These are phyloP conservation scores for Ramicandelaber brevisporus DNA, from an alignment of 192 early-diverging fungal genomes.

Conservation along the genomic window DNA sequence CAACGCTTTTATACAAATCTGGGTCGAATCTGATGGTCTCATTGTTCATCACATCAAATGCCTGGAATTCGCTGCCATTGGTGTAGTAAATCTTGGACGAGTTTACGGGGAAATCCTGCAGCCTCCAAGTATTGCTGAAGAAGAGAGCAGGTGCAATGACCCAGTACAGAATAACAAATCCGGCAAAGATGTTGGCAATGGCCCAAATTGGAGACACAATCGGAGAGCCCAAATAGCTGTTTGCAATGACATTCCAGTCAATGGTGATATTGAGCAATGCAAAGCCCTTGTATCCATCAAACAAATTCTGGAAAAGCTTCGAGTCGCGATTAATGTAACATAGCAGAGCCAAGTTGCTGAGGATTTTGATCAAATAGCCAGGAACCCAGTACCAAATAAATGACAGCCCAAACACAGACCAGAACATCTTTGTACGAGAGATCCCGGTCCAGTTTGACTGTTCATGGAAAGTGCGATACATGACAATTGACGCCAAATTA, in stretches of 20 bases:
- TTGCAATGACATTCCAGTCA: constrained; percentile 46
- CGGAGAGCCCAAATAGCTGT: constrained; percentile 25
- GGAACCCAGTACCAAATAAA: constrained; percentile 35
- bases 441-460: constrained; percentile 4
- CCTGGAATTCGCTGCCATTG: constrained; percentile 27
- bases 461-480: constrained; percentile 53
- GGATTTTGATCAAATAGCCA: constrained; percentile 31
- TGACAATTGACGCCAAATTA: constrained; percentile 42
- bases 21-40: constrained; percentile 17
- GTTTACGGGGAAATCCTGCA: constrained; percentile 29
- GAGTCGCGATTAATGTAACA: constrained; percentile 23
- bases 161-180: constrained; percentile 48
- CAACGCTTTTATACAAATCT: constrained; percentile 26
- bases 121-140: constrained; percentile 35
- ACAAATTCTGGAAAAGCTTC: constrained; percentile 13
- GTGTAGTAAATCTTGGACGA: constrained; percentile 28
- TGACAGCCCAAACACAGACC: constrained; percentile 15
- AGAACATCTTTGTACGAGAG: constrained; percentile 23
- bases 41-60: constrained; percentile 10
- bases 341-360: constrained; percentile 33
- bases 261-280: constrained; percentile 41
- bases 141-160: constrained; percentile 44
- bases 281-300: constrained; percentile 29
- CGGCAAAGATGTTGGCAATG: constrained; percentile 38
- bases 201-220: constrained; percentile 55